Evolutionary conservation across 75 land plant genomes (phyloP), one percentile per base, ranked within the genome.

Genomic region (Sequoia sempervirens): DNA sequence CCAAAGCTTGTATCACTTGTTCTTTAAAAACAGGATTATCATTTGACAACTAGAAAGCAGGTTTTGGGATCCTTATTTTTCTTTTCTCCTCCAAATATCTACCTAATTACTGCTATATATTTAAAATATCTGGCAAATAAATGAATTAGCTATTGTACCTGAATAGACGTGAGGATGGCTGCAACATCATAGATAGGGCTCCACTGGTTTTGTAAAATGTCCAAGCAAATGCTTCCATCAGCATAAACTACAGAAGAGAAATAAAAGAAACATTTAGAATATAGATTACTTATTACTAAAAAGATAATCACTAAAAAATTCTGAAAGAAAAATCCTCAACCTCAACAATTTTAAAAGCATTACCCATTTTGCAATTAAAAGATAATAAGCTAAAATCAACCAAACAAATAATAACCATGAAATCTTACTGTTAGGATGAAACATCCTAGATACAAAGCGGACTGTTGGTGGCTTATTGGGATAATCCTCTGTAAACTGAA

Each of bases 401-500:
- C 37, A 70, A 41, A 23, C 23, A 50, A 84, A 61, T 5, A 41
- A 20, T 26, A 8, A 61, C 34, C 36, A 36, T 20, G n/a, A 66
- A 23, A 41, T 84, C 93, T 85, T 85, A 92, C 93, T 91, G 58
- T 92, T 92, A 37, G 93, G 93, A 89, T 92, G 93, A 73, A 92
- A 92, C 93, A 92, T 92, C 86, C 92, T 91, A 46, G 97, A 96
- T 76, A 96, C 95, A 87, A 96, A 96, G 47, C 99, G 93, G 54
- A 96, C 99, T 61, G 94, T 92, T 41, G 99, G 99, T 45, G 99
- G 97, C 83, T 96, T 96, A 70, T 96, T 96, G 30, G 99, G 99
- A 85, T 96, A 96, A 78, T 96, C 99, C 88, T 96, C 99, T 12
- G 94, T 86, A 64, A 96, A 96, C 72, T 96, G 99, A 80, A 96